phyloP scores from a whole-genome alignment of 176 grass and related monocot species.

The Pharus latifolius region DNA sequence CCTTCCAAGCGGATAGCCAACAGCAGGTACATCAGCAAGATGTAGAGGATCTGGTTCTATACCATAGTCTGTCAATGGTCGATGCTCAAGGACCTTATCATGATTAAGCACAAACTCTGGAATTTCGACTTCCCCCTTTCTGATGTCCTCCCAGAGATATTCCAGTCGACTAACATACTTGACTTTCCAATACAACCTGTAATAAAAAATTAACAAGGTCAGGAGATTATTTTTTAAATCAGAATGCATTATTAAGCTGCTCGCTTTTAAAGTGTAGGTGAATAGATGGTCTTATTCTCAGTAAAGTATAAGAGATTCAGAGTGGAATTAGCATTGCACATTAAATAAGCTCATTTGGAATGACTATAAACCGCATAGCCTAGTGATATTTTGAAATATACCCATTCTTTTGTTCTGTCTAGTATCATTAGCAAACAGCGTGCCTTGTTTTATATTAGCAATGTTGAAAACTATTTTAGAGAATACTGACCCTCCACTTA shows the following conservation, averaged over 20 bases:
- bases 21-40: constrained; percentile 57
- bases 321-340: too few relatives aligned
- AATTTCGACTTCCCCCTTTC: constrained; percentile 77
- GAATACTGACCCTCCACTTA: constrained; percentile 68
- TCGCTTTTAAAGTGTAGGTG: neutral
- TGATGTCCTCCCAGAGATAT: constrained; percentile 81
- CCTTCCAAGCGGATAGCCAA: constrained; percentile 56
- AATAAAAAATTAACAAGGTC: constrained; percentile 10
- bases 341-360: too few relatives aligned
- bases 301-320: neutral
- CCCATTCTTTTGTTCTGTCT: neutral
- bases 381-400: neutral
- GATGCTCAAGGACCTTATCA: constrained; percentile 84
- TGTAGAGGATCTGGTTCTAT: constrained; percentile 88
- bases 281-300: neutral
- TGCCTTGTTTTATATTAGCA: neutral
- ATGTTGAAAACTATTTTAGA: neutral
- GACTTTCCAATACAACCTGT: constrained; percentile 95
- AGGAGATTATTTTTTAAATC: neutral
- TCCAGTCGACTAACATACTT: constrained; percentile 86
- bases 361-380: neutral
- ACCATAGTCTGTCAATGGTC: constrained; percentile 85
- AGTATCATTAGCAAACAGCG: neutral
- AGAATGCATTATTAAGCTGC: neutral
- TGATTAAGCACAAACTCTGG: constrained; percentile 73